A percentile compares a stretch with the other conserved stretches of the same genome.
Evolutionary conservation across 352 stramenopile species (phyloP).

Genomic region (Pythium aquatile): DNA sequence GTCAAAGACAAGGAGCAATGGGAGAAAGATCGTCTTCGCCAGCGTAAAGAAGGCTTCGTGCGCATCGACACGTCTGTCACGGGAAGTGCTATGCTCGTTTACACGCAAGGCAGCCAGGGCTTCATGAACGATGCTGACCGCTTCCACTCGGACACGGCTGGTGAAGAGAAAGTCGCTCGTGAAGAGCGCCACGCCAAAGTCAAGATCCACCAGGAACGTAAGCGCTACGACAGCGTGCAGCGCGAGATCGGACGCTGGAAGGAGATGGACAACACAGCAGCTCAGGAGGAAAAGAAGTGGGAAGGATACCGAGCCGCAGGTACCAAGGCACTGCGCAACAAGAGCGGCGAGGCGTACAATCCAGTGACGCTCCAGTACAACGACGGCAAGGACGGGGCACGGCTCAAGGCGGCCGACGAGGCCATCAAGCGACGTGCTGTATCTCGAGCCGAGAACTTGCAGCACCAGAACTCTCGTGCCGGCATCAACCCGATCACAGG

Average conservation of each 20-base stretch:
- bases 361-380: constrained; percentile 87
- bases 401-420: constrained; percentile 61
- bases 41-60: constrained; percentile 66
- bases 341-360: constrained; percentile 86
- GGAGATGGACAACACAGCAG: constrained; percentile 64
- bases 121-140: constrained; percentile 86
- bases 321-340: constrained; percentile 86
- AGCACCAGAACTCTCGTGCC: constrained; percentile 75
- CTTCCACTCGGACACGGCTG: constrained; percentile 89
- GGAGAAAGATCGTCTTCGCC: constrained; percentile 67
- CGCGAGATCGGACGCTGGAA: constrained; percentile 86
- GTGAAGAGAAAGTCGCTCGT: constrained; percentile 68
- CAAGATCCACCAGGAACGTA: constrained; percentile 64
- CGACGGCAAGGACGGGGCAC: constrained; percentile 76
- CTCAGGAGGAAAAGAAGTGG: constrained; percentile 70
- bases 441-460: constrained; percentile 76
- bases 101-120: constrained; percentile 53
- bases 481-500: constrained; percentile 89
- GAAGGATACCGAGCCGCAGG: constrained; percentile 55
- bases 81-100: constrained; percentile 72
- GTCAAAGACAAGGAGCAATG: constrained; percentile 75
- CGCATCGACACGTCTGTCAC: constrained; percentile 66
- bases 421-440: constrained; percentile 73
- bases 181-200: constrained; percentile 50
- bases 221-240: constrained; percentile 55